These are phyloP conservation scores for Seiridium cupressi DNA, from an alignment of 2,329 filamentous ascomycete species.

Conservation along the genomic window DNA sequence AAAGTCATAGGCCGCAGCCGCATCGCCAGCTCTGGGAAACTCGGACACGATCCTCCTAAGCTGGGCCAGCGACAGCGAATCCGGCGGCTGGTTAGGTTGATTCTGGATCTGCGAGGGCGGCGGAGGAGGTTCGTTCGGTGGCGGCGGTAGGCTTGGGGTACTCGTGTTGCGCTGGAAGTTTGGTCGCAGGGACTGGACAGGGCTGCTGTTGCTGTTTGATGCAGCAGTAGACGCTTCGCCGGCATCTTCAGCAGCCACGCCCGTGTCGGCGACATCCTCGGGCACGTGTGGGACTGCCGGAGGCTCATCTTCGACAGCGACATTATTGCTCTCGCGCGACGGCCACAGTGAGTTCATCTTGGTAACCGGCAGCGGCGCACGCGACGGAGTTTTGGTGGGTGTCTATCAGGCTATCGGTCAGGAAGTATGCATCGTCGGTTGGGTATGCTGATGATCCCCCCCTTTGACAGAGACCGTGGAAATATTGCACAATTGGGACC, in stretches of 20 bases:
- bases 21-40: conserved; percentile 66
- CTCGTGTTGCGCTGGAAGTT: conserved; percentile 26
- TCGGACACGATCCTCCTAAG: conserved; percentile 72
- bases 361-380: neutral
- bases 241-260: conserved; percentile 24
- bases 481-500: too few species aligned
- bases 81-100: conserved; percentile 40
- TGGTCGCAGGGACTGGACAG: conserved; percentile 19
- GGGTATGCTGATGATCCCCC: neutral
- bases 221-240: conserved; percentile 15
- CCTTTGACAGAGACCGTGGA: too few species aligned
- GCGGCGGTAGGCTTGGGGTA: conserved; percentile 18
- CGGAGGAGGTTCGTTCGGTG: conserved; percentile 25
- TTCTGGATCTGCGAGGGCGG: conserved; percentile 10
- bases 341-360: conserved; percentile 47
- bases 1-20: conserved; percentile 79
- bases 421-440: neutral
- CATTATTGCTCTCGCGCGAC: conserved; percentile 33
- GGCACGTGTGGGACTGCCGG: conserved; percentile 23
- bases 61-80: conserved; percentile 75
- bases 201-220: conserved; percentile 9
- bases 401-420: neutral
- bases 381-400: neutral
- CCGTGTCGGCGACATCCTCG: conserved; percentile 29
- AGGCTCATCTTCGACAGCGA: conserved; percentile 23